A percentile compares a stretch with the other conserved stretches of the same genome.
phyloP scores from a whole-genome alignment of 768 basidiomycete species.

The Lactarius tabidus region DNA sequence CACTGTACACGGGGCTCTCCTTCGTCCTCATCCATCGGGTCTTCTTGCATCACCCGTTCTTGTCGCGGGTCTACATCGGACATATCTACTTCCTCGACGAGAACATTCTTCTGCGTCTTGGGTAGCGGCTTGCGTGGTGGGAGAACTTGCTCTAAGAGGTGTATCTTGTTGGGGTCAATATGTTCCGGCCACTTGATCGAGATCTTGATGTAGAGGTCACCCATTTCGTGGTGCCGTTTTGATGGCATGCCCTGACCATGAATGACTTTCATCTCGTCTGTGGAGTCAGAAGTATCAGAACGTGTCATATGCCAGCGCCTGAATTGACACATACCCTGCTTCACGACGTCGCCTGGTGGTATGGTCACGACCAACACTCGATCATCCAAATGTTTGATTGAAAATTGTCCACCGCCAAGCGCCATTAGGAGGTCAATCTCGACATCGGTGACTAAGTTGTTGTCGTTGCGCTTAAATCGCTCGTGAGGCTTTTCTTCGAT shows the following conservation, averaged over 20 bases:
- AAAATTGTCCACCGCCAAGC: slow-evolving; percentile 85
- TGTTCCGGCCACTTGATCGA: slow-evolving; percentile 85
- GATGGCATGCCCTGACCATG: slow-evolving; percentile 98
- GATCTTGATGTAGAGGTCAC: slow-evolving; percentile 87
- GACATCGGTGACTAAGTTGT: slow-evolving; percentile 80
- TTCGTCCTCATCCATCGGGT: slow-evolving; percentile 93
- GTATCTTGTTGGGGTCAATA: slow-evolving; percentile 63
- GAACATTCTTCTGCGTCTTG: slow-evolving; percentile 60
- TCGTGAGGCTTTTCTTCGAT: slow-evolving; percentile 92
- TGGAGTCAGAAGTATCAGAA: slow-evolving; percentile 16
- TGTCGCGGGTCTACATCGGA: slow-evolving; percentile 73
- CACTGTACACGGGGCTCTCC: slow-evolving; percentile 93
- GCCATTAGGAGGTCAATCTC: slow-evolving; percentile 93
- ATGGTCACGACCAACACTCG: slow-evolving; percentile 81
- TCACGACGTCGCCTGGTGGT: slow-evolving; percentile 85
- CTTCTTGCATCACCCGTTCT: slow-evolving; percentile 49
- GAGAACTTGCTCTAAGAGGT: slow-evolving; percentile 78
- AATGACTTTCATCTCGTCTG: slow-evolving; percentile 88
- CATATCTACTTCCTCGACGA: slow-evolving; percentile 81
- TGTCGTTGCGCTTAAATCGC: slow-evolving; percentile 82
- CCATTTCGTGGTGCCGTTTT: slow-evolving; percentile 93
- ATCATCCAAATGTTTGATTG: slow-evolving; percentile 92
- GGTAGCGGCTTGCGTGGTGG: slow-evolving; percentile 69
- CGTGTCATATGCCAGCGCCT: neutral
- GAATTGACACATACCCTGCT: slow-evolving; percentile 64